Percentiles rank a stretch among this genome's conserved stretches.
Conservation (phyloP, 164 flowering plant species). For the Macadamia tetraphylla region DNA sequence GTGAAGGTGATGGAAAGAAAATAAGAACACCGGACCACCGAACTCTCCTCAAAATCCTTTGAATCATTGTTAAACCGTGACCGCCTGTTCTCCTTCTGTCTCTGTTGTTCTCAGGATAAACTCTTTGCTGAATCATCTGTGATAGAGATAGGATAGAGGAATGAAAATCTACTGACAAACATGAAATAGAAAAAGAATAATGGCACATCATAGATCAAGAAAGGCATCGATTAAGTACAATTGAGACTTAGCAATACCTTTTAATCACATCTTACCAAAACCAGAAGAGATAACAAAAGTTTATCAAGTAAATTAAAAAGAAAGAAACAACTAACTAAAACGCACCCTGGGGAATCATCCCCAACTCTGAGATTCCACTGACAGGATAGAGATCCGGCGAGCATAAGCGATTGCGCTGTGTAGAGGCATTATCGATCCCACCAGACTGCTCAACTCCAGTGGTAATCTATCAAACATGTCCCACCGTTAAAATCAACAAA, state of each 20-base stretch:
- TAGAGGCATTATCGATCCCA: slow-evolving; percentile 48
- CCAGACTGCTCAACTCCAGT: slow-evolving; percentile 33
- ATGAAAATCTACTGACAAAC: no score
- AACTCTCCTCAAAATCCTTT: neutral
- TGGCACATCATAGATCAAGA: no score
- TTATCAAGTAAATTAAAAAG: neutral
- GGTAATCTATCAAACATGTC: slow-evolving; percentile 36
- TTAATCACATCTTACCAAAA: neutral
- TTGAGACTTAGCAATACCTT: no score
- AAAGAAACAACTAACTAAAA: neutral
- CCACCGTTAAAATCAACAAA: neutral
- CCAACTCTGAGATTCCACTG: slow-evolving; percentile 54
- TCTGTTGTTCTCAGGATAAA: no score
- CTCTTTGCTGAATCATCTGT: no score
- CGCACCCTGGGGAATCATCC: slow-evolving; percentile 66
- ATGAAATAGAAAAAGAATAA: no score
- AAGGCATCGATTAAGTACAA: no score
- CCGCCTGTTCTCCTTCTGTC: no score
- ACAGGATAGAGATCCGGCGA: slow-evolving; percentile 41
- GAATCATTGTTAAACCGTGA: neutral
- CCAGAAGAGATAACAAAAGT: neutral
- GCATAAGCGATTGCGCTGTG: slow-evolving; percentile 68
- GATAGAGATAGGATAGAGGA: no score
- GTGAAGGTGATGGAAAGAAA: no score
- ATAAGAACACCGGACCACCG: neutral